Evolutionary conservation across 768 basidiomycete species (phyloP), one percentile per base, ranked within the genome.

Genomic region (Pisolithus sp.): DNA sequence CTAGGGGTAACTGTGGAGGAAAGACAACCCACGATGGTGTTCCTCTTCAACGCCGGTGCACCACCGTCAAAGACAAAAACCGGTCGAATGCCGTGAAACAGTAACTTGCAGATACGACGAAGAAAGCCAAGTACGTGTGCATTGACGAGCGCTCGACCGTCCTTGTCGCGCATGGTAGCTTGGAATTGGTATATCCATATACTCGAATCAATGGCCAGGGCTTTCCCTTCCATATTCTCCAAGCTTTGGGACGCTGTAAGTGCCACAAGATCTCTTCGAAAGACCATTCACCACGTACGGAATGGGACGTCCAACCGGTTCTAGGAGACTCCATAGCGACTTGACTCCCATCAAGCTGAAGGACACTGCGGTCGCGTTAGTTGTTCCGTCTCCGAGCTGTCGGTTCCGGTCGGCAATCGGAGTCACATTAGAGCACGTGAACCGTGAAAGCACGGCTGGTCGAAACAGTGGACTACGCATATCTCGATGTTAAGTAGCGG

Each of bases 151-250:
- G 80, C 89, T 21, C 85, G 82, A 24, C 96, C 96, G 53, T 97
- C 93, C 63, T 93, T 97, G 69, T 95, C 94, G 21, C 96, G 83
- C 94, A 98, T 97, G 8, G 96, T 97, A 20, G 95, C 94, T 71
- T 98, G 95, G 63, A 99, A 99, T 68, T 99, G 96, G 68, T 99
- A 99, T 49, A 99, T 84, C 96, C 96, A 99, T 57, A 99, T 98
- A 59, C 93, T 96, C 4, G 94, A 97, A 70, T 99, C 96, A 51
- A 99, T 98, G 3, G 96, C 96, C 72, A 99, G 82, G 9, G 82
- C 74, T 66, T 93, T 95, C n/a, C 93, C 93, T 62, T 94, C 93
- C 64, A 94, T 80, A 0, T 88, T 93, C 70, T 99, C 95, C 50
- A 98, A 75, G 69, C 93, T 95, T 62, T 23, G 24, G 46, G 53